Conservation (phyloP, 2,329 filamentous ascomycete species). For the Lachnellula subtilissima region DNA sequence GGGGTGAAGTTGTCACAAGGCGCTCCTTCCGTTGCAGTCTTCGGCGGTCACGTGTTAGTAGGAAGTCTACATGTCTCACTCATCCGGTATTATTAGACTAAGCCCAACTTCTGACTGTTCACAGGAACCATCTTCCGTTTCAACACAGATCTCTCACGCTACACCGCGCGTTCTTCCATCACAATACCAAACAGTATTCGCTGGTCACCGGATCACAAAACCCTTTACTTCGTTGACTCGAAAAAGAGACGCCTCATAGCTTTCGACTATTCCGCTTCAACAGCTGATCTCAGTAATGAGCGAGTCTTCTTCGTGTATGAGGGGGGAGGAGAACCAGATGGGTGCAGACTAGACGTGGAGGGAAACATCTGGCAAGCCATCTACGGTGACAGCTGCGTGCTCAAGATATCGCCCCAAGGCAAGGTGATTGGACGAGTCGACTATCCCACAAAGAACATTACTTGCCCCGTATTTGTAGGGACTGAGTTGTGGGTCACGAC, state of each 20-base stretch:
- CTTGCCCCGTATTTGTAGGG: conserved; percentile 76
- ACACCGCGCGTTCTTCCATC: conserved; percentile 57
- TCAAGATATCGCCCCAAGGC: conserved; percentile 64
- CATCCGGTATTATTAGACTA: background rate
- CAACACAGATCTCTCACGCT: conserved; percentile 54
- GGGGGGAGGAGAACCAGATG: conserved; percentile 68
- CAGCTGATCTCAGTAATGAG: conserved; percentile 61
- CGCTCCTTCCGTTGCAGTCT: background rate
- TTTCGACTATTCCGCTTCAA: conserved; percentile 66
- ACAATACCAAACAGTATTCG: conserved; percentile 81
- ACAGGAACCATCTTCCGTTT: conserved; percentile 70
- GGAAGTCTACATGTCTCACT: background rate
- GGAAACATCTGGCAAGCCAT: conserved; percentile 87
- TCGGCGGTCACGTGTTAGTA: background rate
- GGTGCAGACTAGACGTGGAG: conserved; percentile 76
- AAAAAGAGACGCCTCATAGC: conserved; percentile 64
- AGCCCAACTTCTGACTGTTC: conserved; percentile 1
- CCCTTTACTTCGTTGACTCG: conserved; percentile 73
- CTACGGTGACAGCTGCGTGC: conserved; percentile 71
- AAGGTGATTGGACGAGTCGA: conserved; percentile 68
- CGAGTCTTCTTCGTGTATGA: conserved; percentile 66
- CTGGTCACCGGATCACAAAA: conserved; percentile 69
- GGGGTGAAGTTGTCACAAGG: background rate
- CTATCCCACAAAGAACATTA: conserved; percentile 73
- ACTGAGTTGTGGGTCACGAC: conserved; percentile 74